Evolutionary conservation across 495 filamentous ascomycete genomes (phyloP).

Genomic region (Aspergillus funiculosus): DNA sequence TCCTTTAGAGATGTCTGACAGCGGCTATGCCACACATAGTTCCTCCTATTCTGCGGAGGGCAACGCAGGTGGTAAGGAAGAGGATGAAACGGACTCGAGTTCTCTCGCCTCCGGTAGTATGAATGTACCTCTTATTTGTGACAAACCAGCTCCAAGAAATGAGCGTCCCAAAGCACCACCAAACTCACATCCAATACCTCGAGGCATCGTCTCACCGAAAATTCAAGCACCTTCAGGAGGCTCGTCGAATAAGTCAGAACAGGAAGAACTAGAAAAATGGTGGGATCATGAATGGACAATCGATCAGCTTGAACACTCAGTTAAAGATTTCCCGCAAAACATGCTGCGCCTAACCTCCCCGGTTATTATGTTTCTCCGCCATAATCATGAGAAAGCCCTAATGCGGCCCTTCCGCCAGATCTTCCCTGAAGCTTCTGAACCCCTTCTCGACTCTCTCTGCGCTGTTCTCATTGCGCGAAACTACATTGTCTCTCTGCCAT

Average conservation of each 20-base stretch:
- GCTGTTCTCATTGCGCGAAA: slow-evolving; percentile 59
- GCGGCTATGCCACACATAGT: slow-evolving; percentile 33
- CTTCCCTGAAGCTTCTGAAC: slow-evolving; percentile 51
- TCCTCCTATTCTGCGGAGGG: slow-evolving; percentile 27
- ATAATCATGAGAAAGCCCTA: slow-evolving; percentile 35
- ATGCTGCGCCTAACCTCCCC: slow-evolving; percentile 45
- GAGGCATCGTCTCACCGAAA: slow-evolving; percentile 14
- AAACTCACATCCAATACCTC: slow-evolving; percentile 23
- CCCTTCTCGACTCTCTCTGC: slow-evolving; percentile 56
- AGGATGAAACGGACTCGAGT: slow-evolving; percentile 30
- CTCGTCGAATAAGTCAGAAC: slow-evolving; percentile 26
- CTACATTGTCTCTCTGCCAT: slow-evolving; percentile 45
- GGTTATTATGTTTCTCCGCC: slow-evolving; percentile 38
- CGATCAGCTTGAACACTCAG: slow-evolving; percentile 39
- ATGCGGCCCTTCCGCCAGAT: slow-evolving; percentile 49
- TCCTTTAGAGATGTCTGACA: slow-evolving; percentile 37
- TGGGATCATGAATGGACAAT: slow-evolving; percentile 46
- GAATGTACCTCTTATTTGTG: slow-evolving; percentile 27
- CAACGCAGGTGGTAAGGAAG: slow-evolving; percentile 24
- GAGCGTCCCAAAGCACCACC: slow-evolving; percentile 17
- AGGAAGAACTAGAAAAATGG: slow-evolving; percentile 31
- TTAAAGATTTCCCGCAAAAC: slow-evolving; percentile 38
- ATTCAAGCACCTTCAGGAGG: slow-evolving; percentile 22
- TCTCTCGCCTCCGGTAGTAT: slow-evolving; percentile 31
- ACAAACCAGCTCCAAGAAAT: slow-evolving; percentile 20